These are phyloP conservation scores for Apiospora sp. DNA, from an alignment of 2,329 filamentous ascomycete species.

Conservation along the genomic window DNA sequence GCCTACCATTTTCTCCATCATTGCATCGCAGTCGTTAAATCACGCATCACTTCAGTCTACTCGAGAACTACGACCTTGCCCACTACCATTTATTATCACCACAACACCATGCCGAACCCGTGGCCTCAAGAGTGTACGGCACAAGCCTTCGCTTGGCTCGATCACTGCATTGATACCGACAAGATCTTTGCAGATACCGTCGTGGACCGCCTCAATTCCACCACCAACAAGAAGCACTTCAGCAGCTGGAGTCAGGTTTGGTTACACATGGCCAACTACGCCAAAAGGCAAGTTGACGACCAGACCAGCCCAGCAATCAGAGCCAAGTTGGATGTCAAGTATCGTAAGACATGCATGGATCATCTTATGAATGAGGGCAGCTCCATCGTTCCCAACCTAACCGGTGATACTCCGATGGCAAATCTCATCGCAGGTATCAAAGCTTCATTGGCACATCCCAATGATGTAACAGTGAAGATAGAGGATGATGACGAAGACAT, in stretches of 20 bases:
- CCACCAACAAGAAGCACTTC: too few relatives aligned
- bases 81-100: neutral
- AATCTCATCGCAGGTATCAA: neutral
- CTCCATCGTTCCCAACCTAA: neutral
- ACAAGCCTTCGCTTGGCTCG: neutral
- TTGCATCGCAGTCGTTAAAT: neutral
- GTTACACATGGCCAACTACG: neutral
- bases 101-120: neutral
- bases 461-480: neutral
- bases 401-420: neutral
- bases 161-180: neutral
- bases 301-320: neutral
- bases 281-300: neutral
- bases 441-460: neutral
- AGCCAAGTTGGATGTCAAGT: neutral
- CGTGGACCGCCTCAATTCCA: neutral
- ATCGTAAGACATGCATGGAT: neutral
- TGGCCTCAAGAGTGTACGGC: neutral
- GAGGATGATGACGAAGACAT: neutral
- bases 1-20: neutral
- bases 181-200: neutral
- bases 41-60: neutral
- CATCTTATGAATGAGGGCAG: neutral
- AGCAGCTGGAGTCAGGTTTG: neutral
- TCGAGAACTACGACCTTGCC: neutral